These are phyloP conservation scores for Austroboletus niveus DNA, from an alignment of 1,284 basidiomycete species.

Conservation along the genomic window DNA sequence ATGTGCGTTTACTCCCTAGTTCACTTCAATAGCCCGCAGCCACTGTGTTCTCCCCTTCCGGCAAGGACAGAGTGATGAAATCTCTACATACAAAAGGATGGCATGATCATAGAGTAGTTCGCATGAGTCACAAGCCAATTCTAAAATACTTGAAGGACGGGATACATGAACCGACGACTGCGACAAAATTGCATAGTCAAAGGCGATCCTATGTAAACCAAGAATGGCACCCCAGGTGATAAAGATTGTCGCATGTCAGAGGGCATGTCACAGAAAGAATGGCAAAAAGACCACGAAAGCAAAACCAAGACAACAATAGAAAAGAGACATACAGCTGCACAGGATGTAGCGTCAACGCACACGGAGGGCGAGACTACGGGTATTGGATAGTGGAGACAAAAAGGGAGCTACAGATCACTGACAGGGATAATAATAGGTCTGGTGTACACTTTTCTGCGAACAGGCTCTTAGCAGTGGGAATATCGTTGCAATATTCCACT, in stretches of 20 bases:
- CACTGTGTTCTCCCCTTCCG: too few relatives aligned
- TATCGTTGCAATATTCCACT: slow-evolving; percentile 13
- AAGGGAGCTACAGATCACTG: slow-evolving; percentile 26
- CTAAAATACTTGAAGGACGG: slow-evolving; percentile 12
- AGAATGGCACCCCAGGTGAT: slow-evolving; percentile 10
- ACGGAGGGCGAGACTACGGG: slow-evolving; percentile 12
- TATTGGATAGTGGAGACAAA: slow-evolving; percentile 12
- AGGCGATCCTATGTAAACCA: slow-evolving; percentile 5
- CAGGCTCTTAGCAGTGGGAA: slow-evolving; percentile 14
- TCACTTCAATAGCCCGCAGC: too few relatives aligned
- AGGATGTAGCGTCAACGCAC: slow-evolving; percentile 18
- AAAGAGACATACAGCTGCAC: slow-evolving; percentile 22
- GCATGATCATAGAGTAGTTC: slow-evolving; percentile 6
- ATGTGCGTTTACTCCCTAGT: too few relatives aligned
- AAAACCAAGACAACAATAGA: slow-evolving; percentile 24
- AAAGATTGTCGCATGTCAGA: slow-evolving; percentile 11
- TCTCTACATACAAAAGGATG: neutral
- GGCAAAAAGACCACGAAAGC: slow-evolving; percentile 16
- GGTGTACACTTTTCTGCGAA: slow-evolving; percentile 34
- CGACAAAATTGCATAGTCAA: slow-evolving; percentile 6
- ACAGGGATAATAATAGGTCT: slow-evolving; percentile 32
- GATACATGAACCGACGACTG: slow-evolving; percentile 7
- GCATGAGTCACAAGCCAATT: slow-evolving; percentile 7
- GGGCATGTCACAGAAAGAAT: slow-evolving; percentile 9
- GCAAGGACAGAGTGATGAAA: too few relatives aligned